These are phyloP conservation scores for Sugiyamaella grinbergsii DNA, from an alignment of 1,139 yeast species.

Conservation along the genomic window DNA sequence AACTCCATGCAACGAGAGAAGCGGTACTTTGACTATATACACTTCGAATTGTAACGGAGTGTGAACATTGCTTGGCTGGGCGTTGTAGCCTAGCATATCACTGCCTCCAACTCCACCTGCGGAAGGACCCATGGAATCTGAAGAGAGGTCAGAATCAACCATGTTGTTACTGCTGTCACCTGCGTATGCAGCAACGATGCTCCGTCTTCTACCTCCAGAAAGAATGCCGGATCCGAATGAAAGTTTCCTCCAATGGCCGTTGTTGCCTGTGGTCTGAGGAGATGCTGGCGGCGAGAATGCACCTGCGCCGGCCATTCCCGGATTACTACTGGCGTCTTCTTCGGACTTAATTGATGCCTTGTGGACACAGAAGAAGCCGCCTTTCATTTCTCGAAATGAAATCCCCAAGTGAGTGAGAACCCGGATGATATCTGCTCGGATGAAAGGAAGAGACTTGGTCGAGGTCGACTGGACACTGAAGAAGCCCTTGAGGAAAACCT, in stretches of 20 bases:
- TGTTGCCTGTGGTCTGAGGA: slow-evolving; percentile 25
- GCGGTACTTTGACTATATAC: slow-evolving; percentile 88
- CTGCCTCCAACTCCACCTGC: slow-evolving; percentile 52
- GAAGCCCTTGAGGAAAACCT: slow-evolving; percentile 88
- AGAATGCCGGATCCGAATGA: slow-evolving; percentile 42
- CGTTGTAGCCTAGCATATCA: slow-evolving; percentile 52
- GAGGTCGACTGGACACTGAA: slow-evolving; percentile 96
- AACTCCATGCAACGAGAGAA: slow-evolving; percentile 88
- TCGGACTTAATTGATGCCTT: slow-evolving; percentile 46
- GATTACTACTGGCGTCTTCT: slow-evolving; percentile 12
- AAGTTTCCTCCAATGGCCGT: slow-evolving; percentile 41
- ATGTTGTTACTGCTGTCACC: slow-evolving; percentile 35
- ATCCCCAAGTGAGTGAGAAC: slow-evolving; percentile 79
- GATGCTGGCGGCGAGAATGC: slow-evolving; percentile 29
- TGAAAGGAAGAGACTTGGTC: slow-evolving; percentile 85
- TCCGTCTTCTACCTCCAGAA: slow-evolving; percentile 31
- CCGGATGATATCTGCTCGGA: slow-evolving; percentile 79
- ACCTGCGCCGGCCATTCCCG: not conserved
- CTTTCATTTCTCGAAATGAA: slow-evolving; percentile 84
- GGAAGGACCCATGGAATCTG: slow-evolving; percentile 38
- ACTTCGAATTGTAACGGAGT: slow-evolving; percentile 85
- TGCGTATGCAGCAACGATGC: slow-evolving; percentile 16
- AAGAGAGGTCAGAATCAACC: slow-evolving; percentile 38
- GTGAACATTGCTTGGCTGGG: slow-evolving; percentile 28
- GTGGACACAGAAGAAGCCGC: slow-evolving; percentile 88